A percentile compares a stretch with the other conserved stretches of the same genome.
phyloP scores from a whole-genome alignment of 2,329 filamentous ascomycete species.

The Plenodomus biglobosus region DNA sequence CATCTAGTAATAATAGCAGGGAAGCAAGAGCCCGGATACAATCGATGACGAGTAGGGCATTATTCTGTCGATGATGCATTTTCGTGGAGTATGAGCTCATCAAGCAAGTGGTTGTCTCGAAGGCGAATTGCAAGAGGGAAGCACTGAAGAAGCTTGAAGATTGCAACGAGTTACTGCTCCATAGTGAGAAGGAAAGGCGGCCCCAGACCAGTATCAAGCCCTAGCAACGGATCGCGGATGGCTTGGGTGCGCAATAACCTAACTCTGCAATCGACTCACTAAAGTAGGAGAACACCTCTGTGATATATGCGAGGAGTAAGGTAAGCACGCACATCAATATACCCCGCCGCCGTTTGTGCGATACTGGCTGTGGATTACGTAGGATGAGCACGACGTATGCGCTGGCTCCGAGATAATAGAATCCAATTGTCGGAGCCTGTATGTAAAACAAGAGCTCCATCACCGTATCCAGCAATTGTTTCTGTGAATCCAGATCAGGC shows the following conservation, averaged over 20 bases:
- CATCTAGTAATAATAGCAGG: conserved; percentile 30
- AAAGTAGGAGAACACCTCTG: conserved; percentile 40
- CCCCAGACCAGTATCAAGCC: conserved; percentile 41
- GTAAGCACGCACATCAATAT: conserved; percentile 15
- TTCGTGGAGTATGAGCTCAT: conserved; percentile 22
- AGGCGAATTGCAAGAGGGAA: conserved; percentile 35
- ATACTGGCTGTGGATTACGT: conserved; percentile 32
- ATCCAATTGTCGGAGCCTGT: conserved; percentile 36
- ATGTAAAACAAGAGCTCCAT: conserved; percentile 38
- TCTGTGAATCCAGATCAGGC: too few relatives aligned
- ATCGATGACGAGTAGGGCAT: conserved; percentile 26
- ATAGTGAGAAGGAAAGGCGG: conserved; percentile 26
- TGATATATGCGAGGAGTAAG: conserved; percentile 28
- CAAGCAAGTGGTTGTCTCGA: conserved; percentile 35
- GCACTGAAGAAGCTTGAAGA: conserved; percentile 42
- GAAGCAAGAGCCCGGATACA: conserved; percentile 26
- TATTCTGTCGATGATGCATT: conserved; percentile 17
- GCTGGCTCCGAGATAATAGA: conserved; percentile 34
- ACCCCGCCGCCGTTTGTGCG: conserved; percentile 27
- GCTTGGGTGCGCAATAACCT: conserved; percentile 33
- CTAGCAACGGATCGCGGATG: conserved; percentile 38
- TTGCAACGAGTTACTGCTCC: conserved; percentile 23
- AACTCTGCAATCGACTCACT: conserved; percentile 31
- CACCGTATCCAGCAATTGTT: conserved; percentile 17
- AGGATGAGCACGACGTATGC: conserved; percentile 32